Base-by-base conservation (phyloP, 2,329 filamentous ascomycete species). In the Myriosclerotinia curreyana region DNA sequence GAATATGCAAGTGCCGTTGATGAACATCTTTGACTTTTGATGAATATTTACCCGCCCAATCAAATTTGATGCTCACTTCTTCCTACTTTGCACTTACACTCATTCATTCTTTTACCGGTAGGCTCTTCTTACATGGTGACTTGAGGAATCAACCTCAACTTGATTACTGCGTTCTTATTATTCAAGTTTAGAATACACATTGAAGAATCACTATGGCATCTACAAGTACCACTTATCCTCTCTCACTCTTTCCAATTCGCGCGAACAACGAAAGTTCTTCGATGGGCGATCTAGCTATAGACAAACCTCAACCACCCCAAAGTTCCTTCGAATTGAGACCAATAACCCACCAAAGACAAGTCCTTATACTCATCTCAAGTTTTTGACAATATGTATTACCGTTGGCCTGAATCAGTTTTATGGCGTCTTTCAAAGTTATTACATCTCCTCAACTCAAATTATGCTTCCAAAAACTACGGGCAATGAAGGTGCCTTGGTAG, bases 341-440 rank as follows among this genome's bases (percentile, higher is more conserved):
- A 25, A 66, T 68, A 51, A 72, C 71, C 22, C 60, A 62, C 14
- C 67, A 74, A 64, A 77, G 78, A 54, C 80, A 82, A 71, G 73
- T 75, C 7, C 66, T 75, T 1, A 78, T 81, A 28, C 73, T 82
- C 17, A 65, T 76, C 22, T 79, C 79, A 0, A 76, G 76, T 7
- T 81, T 82, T 67, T 77, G 0, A 77, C 77, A 49, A 79, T 81
- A 44, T 76, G 76, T 55, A 74, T 81, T 28, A 81, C 80, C 4
- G 79, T 81, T 55, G 79, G 80, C 14, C 77, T 81, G 64, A 82
- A 82, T 66, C 79, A 81, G 64, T 76, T 75, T 42, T 82, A 78
- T 66, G 79, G 80, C 12, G 78, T 82, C 12, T 82, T 82, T 61
- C 80, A 81, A 66, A 74, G 78, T 55, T 81, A 79, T 68, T 82